phyloP scores from a whole-genome alignment of 768 basidiomycete species.

The Lentinula guzmanii region DNA sequence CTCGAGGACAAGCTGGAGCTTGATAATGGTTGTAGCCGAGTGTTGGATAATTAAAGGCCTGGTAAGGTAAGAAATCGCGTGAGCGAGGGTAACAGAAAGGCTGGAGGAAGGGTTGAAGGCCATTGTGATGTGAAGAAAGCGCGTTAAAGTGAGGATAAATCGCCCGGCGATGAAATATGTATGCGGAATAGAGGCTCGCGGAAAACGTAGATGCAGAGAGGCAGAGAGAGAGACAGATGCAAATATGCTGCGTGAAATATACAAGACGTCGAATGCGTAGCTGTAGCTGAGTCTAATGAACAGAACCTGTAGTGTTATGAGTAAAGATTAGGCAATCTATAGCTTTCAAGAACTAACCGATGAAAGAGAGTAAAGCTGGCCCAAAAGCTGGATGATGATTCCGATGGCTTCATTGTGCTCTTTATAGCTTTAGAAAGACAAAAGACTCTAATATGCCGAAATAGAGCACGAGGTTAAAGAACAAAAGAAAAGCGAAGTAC shows the following conservation, averaged over 20 bases:
- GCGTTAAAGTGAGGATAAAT: background rate
- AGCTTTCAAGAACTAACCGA: background rate
- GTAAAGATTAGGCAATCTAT: background rate
- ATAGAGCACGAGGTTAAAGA: background rate
- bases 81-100: constrained; percentile 64
- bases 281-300: constrained; percentile 9
- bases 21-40: constrained; percentile 56
- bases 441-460: background rate
- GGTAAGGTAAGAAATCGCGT: constrained; percentile 71
- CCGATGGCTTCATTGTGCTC: background rate
- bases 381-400: constrained; percentile 3
- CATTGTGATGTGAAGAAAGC: constrained; percentile 4
- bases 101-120: constrained; percentile 26
- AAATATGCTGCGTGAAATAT: constrained; percentile 8
- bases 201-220: constrained; percentile 4
- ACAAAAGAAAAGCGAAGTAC: constrained; percentile 2
- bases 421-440: constrained; percentile 1
- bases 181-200: background rate
- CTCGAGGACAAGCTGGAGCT: constrained; percentile 68
- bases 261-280: constrained; percentile 6
- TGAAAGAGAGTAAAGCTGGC: constrained; percentile 2
- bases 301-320: background rate
- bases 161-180: constrained; percentile 4
- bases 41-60: constrained; percentile 53
- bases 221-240: background rate